These are phyloP conservation scores for Eutypa lata DNA, from an alignment of 2,329 filamentous ascomycete genomes.

Conservation along the genomic window DNA sequence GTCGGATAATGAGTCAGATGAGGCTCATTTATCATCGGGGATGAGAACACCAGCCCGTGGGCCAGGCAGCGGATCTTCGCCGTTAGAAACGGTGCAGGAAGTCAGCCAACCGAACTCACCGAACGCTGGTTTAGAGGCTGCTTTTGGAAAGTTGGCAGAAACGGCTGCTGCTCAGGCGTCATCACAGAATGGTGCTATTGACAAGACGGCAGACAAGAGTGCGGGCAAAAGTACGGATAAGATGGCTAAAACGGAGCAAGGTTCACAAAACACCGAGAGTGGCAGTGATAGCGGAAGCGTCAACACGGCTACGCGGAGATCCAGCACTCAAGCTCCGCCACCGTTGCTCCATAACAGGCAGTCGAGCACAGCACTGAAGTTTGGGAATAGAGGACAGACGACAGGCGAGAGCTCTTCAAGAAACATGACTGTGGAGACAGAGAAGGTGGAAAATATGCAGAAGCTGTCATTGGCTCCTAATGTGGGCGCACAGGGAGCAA, in stretches of 20 bases:
- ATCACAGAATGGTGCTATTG: slow-evolving; percentile 32
- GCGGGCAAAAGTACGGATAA: no score
- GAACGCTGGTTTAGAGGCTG: slow-evolving; percentile 41
- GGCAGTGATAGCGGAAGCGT: slow-evolving; percentile 65
- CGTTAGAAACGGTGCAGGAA: slow-evolving; percentile 89
- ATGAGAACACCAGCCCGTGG: slow-evolving; percentile 60
- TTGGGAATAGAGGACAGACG: slow-evolving; percentile 64
- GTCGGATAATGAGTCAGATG: slow-evolving; percentile 53
- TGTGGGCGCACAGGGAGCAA: slow-evolving; percentile 60
- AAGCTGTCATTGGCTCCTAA: slow-evolving; percentile 71
- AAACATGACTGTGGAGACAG: slow-evolving; percentile 97
- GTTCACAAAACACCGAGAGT: slow-evolving; percentile 50
- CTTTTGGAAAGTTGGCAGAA: slow-evolving; percentile 50
- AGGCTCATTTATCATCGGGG: slow-evolving; percentile 46
- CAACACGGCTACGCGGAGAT: slow-evolving; percentile 38
- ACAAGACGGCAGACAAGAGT: slow-evolving; percentile 38
- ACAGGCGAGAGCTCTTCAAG: slow-evolving; percentile 69
- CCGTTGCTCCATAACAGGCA: slow-evolving; percentile 59
- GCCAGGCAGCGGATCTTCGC: slow-evolving; percentile 56
- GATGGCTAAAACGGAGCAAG: slow-evolving; percentile 44
- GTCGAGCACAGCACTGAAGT: slow-evolving; percentile 64
- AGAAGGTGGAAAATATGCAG: slow-evolving; percentile 88
- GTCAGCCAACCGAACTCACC: slow-evolving; percentile 75
- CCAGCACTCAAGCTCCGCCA: slow-evolving; percentile 40
- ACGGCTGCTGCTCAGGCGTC: slow-evolving; percentile 42